These are phyloP conservation scores for Hyphopichia buzzinii DNA, from an alignment of 1,139 yeast genomes.

Conservation along the genomic window DNA sequence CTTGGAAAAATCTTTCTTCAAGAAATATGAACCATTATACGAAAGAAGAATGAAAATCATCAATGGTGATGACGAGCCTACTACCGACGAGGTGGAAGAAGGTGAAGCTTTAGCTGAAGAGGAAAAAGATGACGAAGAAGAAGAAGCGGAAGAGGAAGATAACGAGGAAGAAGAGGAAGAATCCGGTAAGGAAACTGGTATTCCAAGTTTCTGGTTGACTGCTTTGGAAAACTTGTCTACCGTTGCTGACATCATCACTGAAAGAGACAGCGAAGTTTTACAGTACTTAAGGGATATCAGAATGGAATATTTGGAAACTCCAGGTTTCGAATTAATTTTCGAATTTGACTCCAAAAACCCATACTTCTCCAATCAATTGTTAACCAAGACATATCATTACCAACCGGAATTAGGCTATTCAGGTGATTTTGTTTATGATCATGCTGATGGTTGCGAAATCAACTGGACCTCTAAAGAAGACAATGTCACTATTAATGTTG, in stretches of 20 bases:
- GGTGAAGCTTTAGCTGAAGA: slow-evolving; percentile 69
- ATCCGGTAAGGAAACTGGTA: slow-evolving; percentile 55
- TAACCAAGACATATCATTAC: slow-evolving; percentile 87
- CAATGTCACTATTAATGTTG: slow-evolving; percentile 83
- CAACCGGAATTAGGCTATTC: slow-evolving; percentile 93
- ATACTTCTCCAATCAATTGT: slow-evolving; percentile 66
- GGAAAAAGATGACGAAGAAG: slow-evolving; percentile 42
- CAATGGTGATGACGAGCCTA: slow-evolving; percentile 73
- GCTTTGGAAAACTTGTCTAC: slow-evolving; percentile 85
- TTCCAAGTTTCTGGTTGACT: slow-evolving; percentile 96
- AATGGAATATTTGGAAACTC: slow-evolving; percentile 78
- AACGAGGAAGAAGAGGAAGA: slow-evolving; percentile 45
- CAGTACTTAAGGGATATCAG: slow-evolving; percentile 66
- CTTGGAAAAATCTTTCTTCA: slow-evolving; percentile 78
- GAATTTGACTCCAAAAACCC: slow-evolving; percentile 72
- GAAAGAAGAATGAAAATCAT: slow-evolving; percentile 71
- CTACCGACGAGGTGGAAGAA: slow-evolving; percentile 68
- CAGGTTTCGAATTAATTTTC: slow-evolving; percentile 87
- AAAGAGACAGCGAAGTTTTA: slow-evolving; percentile 86
- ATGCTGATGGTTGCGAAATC: slow-evolving; percentile 88
- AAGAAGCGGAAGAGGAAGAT: slow-evolving; percentile 37
- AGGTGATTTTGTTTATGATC: slow-evolving; percentile 96
- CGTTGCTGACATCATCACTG: slow-evolving; percentile 82
- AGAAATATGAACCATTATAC: slow-evolving; percentile 74
- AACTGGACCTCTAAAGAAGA: slow-evolving; percentile 79